Conservation (phyloP, 352 stramenopile species). For the Phytophthora chlamydospora region DNA sequence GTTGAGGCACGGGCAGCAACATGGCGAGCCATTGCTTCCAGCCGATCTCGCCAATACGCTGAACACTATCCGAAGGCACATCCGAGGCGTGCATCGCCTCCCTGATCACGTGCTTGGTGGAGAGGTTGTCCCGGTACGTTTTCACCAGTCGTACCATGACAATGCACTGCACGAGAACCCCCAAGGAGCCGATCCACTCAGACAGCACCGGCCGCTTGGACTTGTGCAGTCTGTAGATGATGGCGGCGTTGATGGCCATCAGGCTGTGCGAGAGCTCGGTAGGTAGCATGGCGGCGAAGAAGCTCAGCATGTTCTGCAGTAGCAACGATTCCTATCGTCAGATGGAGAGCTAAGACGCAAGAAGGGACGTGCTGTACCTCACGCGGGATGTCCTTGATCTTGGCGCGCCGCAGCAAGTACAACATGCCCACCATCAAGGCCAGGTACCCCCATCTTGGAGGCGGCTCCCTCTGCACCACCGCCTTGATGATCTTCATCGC, state of each 20-base stretch:
- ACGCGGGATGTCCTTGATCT: slow-evolving; percentile 49
- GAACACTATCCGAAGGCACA: slow-evolving; percentile 35
- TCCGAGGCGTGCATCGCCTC: slow-evolving; percentile 44
- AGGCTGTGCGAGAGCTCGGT: slow-evolving; percentile 71
- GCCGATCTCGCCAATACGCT: slow-evolving; percentile 52
- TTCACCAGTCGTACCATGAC: slow-evolving; percentile 51
- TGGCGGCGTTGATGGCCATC: slow-evolving; percentile 47
- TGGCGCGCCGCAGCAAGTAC: slow-evolving; percentile 47
- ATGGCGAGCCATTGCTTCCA: slow-evolving; percentile 62
- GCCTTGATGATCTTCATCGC: slow-evolving; percentile 47
- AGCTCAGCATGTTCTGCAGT: slow-evolving; percentile 53
- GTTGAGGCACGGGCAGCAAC: slow-evolving; percentile 62
- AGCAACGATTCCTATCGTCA: slow-evolving; percentile 13
- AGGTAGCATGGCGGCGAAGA: slow-evolving; percentile 60
- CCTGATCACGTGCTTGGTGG: slow-evolving; percentile 49
- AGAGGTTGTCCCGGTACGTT: slow-evolving; percentile 56
- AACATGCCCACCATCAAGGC: slow-evolving; percentile 45
- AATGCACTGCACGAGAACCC: slow-evolving; percentile 49
- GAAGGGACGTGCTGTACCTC: slow-evolving; percentile 33
- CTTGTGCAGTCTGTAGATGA: slow-evolving; percentile 57
- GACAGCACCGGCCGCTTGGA: slow-evolving; percentile 44
- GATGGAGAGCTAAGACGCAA: neutral
- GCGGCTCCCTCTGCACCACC: slow-evolving; percentile 25
- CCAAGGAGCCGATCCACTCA: slow-evolving; percentile 57
- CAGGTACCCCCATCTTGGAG: slow-evolving; percentile 48